These are phyloP conservation scores for Massarina eburnea DNA, from an alignment of 2,329 filamentous ascomycete species.

Conservation along the genomic window DNA sequence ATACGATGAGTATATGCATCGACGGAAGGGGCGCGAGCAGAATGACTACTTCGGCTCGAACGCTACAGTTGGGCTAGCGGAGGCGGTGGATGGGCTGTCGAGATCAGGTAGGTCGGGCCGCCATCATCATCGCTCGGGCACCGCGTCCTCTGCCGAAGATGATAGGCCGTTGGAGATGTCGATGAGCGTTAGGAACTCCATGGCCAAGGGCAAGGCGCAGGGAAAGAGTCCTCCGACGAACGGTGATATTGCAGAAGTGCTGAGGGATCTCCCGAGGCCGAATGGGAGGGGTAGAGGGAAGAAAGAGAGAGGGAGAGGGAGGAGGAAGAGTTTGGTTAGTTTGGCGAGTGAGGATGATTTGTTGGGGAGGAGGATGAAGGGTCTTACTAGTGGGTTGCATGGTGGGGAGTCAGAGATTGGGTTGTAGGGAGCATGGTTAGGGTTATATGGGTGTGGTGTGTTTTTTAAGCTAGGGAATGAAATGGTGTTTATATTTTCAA, in stretches of 20 bases:
- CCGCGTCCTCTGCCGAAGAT: constrained; percentile 74
- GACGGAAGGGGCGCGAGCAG: constrained; percentile 63
- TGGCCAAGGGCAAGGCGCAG: constrained; percentile 20
- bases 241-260: neutral
- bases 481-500: too few species aligned
- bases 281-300: constrained; percentile 27
- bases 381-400: constrained; percentile 45
- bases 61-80: constrained; percentile 74
- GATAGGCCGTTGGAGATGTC: constrained; percentile 81
- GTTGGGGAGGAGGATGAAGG: constrained; percentile 52
- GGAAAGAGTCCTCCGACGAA: neutral
- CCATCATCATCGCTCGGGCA: constrained; percentile 53
- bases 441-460: too few species aligned
- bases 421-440: too few species aligned
- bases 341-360: constrained; percentile 53
- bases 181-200: constrained; percentile 16
- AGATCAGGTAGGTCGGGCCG: constrained; percentile 27
- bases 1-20: neutral
- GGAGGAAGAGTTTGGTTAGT: constrained; percentile 47
- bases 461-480: too few species aligned
- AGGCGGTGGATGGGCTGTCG: constrained; percentile 60
- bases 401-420: constrained; percentile 18
- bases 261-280: constrained; percentile 13
- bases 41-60: constrained; percentile 69
- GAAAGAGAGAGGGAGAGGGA: constrained; percentile 29